These are phyloP conservation scores for Suillus brevipes DNA, from an alignment of 768 basidiomycete genomes.

Conservation along the genomic window DNA sequence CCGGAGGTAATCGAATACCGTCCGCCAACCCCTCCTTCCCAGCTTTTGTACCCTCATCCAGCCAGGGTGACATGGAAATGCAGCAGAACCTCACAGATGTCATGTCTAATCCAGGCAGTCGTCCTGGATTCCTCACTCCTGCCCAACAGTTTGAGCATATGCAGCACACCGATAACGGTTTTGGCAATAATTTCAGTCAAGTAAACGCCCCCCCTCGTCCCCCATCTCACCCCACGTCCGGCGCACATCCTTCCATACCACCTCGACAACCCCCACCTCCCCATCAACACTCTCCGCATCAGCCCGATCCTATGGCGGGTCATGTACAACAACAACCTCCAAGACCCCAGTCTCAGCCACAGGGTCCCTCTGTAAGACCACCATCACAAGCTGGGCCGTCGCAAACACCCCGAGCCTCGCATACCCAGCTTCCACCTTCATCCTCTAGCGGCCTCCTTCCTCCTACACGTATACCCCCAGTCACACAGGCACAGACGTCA, in stretches of 20 bases:
- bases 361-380: slow-evolving; percentile 47
- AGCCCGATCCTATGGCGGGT: slow-evolving; percentile 44
- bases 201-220: slow-evolving; percentile 43
- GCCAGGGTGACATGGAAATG: slow-evolving; percentile 47
- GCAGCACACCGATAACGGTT: slow-evolving; percentile 38
- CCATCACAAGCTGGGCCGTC: slow-evolving; percentile 50
- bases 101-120: slow-evolving; percentile 39
- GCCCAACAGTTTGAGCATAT: slow-evolving; percentile 65
- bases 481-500: slow-evolving; percentile 37
- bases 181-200: slow-evolving; percentile 37
- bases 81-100: slow-evolving; percentile 42
- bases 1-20: slow-evolving; percentile 37
- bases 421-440: slow-evolving; percentile 36
- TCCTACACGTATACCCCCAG: slow-evolving; percentile 36
- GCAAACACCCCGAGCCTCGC: slow-evolving; percentile 46
- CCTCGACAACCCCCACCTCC: slow-evolving; percentile 36
- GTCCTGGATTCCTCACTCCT: slow-evolving; percentile 47
- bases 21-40: slow-evolving; percentile 37
- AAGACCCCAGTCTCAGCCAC: slow-evolving; percentile 64
- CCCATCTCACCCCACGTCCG: slow-evolving; percentile 41
- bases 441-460: slow-evolving; percentile 21
- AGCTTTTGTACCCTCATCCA: slow-evolving; percentile 51
- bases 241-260: slow-evolving; percentile 30
- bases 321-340: slow-evolving; percentile 42
- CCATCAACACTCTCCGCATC: slow-evolving; percentile 48